Base-by-base conservation (phyloP, 2,329 filamentous ascomycete genomes). In the Atkinsonella hypoxylon region DNA sequence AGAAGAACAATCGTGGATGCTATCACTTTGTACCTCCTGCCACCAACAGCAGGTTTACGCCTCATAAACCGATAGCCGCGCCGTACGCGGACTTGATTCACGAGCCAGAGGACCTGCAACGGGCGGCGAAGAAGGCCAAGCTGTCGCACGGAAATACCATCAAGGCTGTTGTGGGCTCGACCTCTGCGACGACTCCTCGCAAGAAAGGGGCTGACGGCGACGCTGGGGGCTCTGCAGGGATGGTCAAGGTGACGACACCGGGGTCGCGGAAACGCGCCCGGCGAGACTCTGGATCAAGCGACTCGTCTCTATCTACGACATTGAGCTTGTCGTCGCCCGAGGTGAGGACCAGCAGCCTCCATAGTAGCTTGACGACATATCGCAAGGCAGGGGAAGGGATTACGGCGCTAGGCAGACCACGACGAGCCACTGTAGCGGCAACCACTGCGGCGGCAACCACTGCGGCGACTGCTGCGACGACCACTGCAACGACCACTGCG, bases 11-110 rank as follows among this genome's bases (percentile, higher is more conserved):
- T 61, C 67, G 72, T 59, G 70, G 72, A 54, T 70, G 68, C 64
- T 69, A 76, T 55, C 78, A 78, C 63, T 81, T 81, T 62, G 70
- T 73, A 39, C 71, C 73, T 15, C 70, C 70, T 11, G 62, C 70
- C n/a, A 70, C 69, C 34, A 69, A 68, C 59, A 67, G 64, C 56
- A 63, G 62, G 49, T 66, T 68, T 53, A 67, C 68, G 30, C 70
- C 70, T 15, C 71, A 68, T 57, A 68, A 70, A 56, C 69, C 76
- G 20, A 70, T 70, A 61, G 60, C 66, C 51, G 75, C 75, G 39
- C 75, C 76, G 2, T 79, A 78, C 64, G 63, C 59, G 32, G 61
- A 70, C 38, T 66, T 79, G n/a, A 69, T 71, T 52, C 71, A 45
- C 20, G 41, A 52, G 30, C 44, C 51, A 13, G 51, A 48, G 22